phyloP scores from a whole-genome alignment of 441 rosid genomes.

The Croton laevigatus region DNA sequence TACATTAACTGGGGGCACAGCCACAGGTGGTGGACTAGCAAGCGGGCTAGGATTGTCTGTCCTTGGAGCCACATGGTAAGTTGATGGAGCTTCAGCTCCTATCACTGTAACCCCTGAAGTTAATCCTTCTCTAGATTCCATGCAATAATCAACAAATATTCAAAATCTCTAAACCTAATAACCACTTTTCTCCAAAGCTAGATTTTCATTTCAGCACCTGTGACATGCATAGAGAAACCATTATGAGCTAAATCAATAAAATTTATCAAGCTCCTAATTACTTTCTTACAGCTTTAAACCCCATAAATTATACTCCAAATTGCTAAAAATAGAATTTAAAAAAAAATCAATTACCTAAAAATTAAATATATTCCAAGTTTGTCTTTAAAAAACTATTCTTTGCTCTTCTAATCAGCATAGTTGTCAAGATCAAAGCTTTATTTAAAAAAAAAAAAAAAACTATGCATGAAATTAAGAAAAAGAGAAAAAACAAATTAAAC shows the following conservation, averaged over 20 bases:
- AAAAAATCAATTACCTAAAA: background rate
- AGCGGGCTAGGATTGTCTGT: slow-evolving; percentile 55
- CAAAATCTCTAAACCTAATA: slow-evolving; percentile 13
- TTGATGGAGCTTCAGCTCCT: slow-evolving; percentile 86
- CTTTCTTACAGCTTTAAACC: background rate
- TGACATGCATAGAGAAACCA: slow-evolving; percentile 10
- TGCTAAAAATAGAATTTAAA: background rate
- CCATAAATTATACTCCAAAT: background rate
- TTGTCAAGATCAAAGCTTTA: slow-evolving; percentile 18
- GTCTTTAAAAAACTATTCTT: background rate
- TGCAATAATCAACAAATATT: slow-evolving; percentile 26
- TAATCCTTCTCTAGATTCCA: slow-evolving; percentile 73
- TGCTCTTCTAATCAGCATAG: background rate
- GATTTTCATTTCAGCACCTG: slow-evolving; percentile 29
- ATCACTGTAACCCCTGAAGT: slow-evolving; percentile 77
- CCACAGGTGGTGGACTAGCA: slow-evolving; percentile 33
- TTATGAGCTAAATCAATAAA: background rate
- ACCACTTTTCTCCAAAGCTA: slow-evolving; percentile 23
- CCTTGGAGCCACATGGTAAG: slow-evolving; percentile 72
- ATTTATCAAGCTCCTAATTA: background rate
- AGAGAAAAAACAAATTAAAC: background rate
- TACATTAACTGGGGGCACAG: slow-evolving; percentile 31
- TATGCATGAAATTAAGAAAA: background rate
- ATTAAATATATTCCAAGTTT: background rate
- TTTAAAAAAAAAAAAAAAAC: background rate